These are phyloP conservation scores for Ettlia oleoabundans DNA, from an alignment of 139 green algal genomes.

Conservation along the genomic window DNA sequence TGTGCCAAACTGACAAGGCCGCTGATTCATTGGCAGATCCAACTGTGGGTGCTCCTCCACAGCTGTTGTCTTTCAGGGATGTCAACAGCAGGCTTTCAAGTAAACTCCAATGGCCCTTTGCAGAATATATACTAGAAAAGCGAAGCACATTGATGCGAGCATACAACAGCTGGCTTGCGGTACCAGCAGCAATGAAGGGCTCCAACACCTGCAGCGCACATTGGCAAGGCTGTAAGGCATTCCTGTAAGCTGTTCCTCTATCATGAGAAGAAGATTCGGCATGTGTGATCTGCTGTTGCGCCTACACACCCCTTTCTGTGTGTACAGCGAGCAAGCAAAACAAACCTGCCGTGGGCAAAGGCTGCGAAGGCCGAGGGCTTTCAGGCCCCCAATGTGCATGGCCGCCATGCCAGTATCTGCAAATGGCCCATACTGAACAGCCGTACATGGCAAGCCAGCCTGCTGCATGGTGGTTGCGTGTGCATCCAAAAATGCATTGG, in stretches of 20 bases:
- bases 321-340: too few species aligned
- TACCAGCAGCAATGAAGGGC: neutral
- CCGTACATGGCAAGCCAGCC: conserved; percentile 22
- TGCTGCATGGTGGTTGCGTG: neutral
- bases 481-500: conserved; percentile 77
- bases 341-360: neutral
- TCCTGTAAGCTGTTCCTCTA: too few species aligned
- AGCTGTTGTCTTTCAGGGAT: neutral
- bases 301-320: neutral
- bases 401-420: conserved; percentile 40
- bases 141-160: conserved; percentile 22
- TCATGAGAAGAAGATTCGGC: too few species aligned
- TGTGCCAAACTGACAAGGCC: too few species aligned
- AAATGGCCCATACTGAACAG: conserved; percentile 48
- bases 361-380: neutral
- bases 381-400: neutral
- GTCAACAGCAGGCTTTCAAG: conserved; percentile 7
- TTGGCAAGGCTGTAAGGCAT: too few species aligned
- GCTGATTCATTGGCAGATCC: too few species aligned
- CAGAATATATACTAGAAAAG: conserved; percentile 33
- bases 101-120: conserved; percentile 40
- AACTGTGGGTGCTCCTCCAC: too few species aligned
- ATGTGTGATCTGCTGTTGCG: too few species aligned
- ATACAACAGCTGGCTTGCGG: conserved; percentile 17
- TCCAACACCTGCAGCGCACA: neutral